A percentile compares a stretch with the other conserved stretches of the same genome.
Evolutionary conservation across 1,284 basidiomycete genomes (phyloP).

Genomic region (Pseudozyma hubeiensis): DNA sequence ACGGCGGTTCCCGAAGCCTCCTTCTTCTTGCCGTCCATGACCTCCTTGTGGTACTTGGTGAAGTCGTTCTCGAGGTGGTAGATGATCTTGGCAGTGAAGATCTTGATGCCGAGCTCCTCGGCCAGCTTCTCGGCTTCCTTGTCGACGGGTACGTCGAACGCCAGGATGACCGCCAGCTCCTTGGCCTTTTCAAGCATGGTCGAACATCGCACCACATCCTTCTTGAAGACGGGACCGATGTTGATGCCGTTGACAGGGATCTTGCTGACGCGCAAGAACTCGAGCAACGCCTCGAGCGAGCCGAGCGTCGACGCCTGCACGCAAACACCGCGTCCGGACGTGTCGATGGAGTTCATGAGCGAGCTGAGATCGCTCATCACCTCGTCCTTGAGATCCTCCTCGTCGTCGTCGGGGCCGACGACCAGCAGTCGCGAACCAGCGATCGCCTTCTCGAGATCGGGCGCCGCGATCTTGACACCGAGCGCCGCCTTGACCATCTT

Average conservation of each 20-base stretch:
- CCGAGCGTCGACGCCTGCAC: constrained; percentile 98
- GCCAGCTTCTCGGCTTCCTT: constrained; percentile 91
- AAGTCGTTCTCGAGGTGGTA: constrained; percentile 99
- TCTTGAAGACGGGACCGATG: constrained; percentile 97
- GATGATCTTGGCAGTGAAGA: constrained; percentile 99
- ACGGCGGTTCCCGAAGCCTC: constrained; percentile 95
- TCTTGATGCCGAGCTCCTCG: constrained; percentile 89
- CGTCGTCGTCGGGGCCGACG: constrained; percentile 91
- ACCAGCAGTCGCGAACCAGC: constrained; percentile 95
- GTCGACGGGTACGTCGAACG: constrained; percentile 92
- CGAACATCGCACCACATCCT: constrained; percentile 89
- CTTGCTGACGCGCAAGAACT: constrained; percentile 94
- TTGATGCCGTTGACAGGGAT: constrained; percentile 90
- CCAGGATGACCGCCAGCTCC: constrained; percentile 93
- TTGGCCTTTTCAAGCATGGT: constrained; percentile 97
- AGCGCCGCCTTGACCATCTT: constrained; percentile 97
- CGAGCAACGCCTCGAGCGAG: constrained; percentile 94
- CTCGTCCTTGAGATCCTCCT: constrained; percentile 92
- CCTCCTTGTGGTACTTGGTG: constrained; percentile 93
- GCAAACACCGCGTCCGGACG: constrained; percentile 93
- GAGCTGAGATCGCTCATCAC: constrained; percentile 96
- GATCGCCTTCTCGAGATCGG: constrained; percentile 98
- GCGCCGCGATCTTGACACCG: constrained; percentile 95
- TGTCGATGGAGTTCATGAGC: constrained; percentile 90
- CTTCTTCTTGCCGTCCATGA: constrained; percentile 88